Base-by-base conservation (phyloP, 2,329 filamentous ascomycete genomes). In the Aspergillus amoenus region DNA sequence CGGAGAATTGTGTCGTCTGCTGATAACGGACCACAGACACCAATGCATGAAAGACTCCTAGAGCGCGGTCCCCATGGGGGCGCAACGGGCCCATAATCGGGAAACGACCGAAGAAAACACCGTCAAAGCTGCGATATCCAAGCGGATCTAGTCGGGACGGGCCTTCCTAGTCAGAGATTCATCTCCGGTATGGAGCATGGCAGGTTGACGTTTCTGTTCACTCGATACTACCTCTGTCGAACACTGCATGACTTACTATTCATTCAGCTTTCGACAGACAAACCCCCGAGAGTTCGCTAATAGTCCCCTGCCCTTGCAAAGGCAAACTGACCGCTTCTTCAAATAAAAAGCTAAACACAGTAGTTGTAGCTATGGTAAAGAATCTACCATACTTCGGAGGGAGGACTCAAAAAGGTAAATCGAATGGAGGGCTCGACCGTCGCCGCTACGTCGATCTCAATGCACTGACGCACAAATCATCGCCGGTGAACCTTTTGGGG, bases 401-500 rank as follows among this genome's bases (percentile, higher is more conserved):
- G 9, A 30, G 27, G 9, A 4, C 27, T 30, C 27, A 27, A 45
- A 52, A 37, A 37, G 41, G 41, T 24, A 52, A 52, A 27, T 32
- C 43, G 42, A 42, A 48, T 51, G 46, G 46, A 50, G 52, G 52
- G 45, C 57, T 60, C 55, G 57, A 61, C 58, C 55, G 32, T 55
- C 34, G 45, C 51, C 30, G 52, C 42, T 40, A 43, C 41, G 59
- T 56, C 52, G 55, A 63, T 63, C 61, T 55, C 18, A 46, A 24
- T 46, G 42, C 21, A 51, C 34, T 40, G 47, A 21, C 22, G 53
- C 53, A 43, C 50, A 50, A 58, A 56, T 63, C 39, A 52, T 21
- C 51, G 56, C 56, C 53, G 51, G 48, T 22, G 51, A 58, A 47
- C 52, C 52, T 51, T 60, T 59, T 56, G 51, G 54, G 60, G 53